Conservation (phyloP, 108 stramenopile species). For the Fistulifera pelliculosa region DNA sequence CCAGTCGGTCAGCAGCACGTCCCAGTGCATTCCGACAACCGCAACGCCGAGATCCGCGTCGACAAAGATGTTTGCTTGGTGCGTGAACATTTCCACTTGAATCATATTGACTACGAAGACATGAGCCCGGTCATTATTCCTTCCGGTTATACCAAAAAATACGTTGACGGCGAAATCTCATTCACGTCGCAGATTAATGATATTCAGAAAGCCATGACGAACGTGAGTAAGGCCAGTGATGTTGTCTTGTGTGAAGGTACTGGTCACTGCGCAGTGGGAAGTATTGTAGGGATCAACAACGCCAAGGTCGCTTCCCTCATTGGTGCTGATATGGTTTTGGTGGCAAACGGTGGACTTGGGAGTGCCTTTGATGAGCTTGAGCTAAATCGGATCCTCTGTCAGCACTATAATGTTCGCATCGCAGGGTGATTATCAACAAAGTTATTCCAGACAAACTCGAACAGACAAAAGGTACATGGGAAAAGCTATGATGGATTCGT, state of each 20-base stretch:
- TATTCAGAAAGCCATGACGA: constrained; percentile 29
- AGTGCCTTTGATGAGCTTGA: constrained; percentile 83
- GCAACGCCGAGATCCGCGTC: constrained; percentile 13
- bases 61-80: constrained; percentile 85
- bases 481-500: constrained; percentile 46
- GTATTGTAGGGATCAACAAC: constrained; percentile 77
- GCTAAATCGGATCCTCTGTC: constrained; percentile 74
- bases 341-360: constrained; percentile 90
- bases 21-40: constrained; percentile 21
- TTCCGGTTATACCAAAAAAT: constrained; percentile 71
- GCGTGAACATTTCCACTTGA: constrained; percentile 59
- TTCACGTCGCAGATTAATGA: constrained; percentile 35
- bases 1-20: constrained; percentile 67
- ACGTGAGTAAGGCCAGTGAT: constrained; percentile 23
- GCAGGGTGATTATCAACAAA: constrained; percentile 90
- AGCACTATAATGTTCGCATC: constrained; percentile 64
- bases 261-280: constrained; percentile 87
- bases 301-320: constrained; percentile 77
- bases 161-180: constrained; percentile 73
- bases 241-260: constrained; percentile 86
- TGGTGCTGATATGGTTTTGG: constrained; percentile 80
- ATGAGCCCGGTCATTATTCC: constrained; percentile 89
- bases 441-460: constrained; percentile 78
- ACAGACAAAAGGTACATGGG: constrained; percentile 55
- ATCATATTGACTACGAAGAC: constrained; percentile 59